These are phyloP conservation scores for Phytophthora sp. DNA, from an alignment of 352 stramenopile genomes.

Conservation along the genomic window DNA sequence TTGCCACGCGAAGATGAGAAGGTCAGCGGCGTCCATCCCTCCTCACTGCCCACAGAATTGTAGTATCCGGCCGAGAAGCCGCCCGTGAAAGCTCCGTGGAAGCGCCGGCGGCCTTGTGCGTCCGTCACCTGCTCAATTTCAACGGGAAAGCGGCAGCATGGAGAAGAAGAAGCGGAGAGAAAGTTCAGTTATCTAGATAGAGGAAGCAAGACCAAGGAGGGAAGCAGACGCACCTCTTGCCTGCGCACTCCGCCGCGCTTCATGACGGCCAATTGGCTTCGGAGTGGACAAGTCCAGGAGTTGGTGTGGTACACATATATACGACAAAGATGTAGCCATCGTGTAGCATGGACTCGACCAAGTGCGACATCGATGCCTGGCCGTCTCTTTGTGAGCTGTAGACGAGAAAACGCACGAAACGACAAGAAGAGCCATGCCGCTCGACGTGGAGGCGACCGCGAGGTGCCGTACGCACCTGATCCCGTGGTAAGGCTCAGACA, in stretches of 20 bases:
- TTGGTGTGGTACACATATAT: background rate
- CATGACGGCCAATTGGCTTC: slow-evolving; percentile 39
- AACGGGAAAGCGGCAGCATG: background rate
- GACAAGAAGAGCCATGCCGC: slow-evolving; percentile 2
- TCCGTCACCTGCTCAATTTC: slow-evolving; percentile 60
- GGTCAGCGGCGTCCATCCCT: slow-evolving; percentile 86
- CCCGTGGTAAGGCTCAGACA: background rate
- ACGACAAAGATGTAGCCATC: slow-evolving; percentile 18
- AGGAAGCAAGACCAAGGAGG: slow-evolving; percentile 5
- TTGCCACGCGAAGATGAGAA: slow-evolving; percentile 83
- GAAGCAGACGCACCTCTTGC: slow-evolving; percentile 51
- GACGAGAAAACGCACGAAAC: slow-evolving; percentile 5
- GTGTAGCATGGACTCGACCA: background rate
- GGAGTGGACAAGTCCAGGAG: background rate
- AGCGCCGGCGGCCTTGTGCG: slow-evolving; percentile 75
- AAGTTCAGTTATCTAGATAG: no score
- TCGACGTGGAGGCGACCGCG: background rate
- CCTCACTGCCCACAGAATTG: slow-evolving; percentile 92
- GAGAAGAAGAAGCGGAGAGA: background rate
- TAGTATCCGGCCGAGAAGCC: slow-evolving; percentile 94
- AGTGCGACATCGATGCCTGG: background rate
- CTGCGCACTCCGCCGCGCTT: slow-evolving; percentile 58
- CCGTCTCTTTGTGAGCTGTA: slow-evolving; percentile 11
- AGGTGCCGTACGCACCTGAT: no score
- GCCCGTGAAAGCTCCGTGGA: slow-evolving; percentile 95